phyloP scores from a whole-genome alignment of 495 filamentous ascomycete species.

The Penicillium daleae region DNA sequence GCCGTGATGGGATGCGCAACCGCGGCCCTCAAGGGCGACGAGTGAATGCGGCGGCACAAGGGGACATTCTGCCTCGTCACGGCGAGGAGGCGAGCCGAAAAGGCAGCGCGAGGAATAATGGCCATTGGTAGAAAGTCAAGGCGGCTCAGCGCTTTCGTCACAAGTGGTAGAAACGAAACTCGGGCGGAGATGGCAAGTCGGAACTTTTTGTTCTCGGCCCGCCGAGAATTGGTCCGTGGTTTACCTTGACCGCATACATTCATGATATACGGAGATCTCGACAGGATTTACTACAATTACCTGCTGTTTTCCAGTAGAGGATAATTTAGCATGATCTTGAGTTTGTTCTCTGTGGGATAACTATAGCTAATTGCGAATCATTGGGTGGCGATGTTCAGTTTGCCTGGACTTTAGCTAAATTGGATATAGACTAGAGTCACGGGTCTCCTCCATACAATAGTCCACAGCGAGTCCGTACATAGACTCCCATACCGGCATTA shows the following conservation, averaged over 20 bases:
- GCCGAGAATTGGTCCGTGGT: slow-evolving; percentile 8
- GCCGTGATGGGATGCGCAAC: slow-evolving; percentile 71
- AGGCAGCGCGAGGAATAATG: slow-evolving; percentile 30
- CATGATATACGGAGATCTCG: not conserved
- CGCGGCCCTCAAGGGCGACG: slow-evolving; percentile 52
- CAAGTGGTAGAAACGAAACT: not conserved
- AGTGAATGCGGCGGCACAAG: slow-evolving; percentile 53
- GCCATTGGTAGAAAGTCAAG: slow-evolving; percentile 17
- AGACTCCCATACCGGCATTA: not conserved
- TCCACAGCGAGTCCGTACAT: not conserved
- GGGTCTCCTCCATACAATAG: not conserved
- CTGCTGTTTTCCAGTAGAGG: not conserved
- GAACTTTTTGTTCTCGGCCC: slow-evolving; percentile 27
- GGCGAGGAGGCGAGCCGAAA: slow-evolving; percentile 27
- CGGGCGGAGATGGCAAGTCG: slow-evolving; percentile 2
- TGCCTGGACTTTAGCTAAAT: not conserved
- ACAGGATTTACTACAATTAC: not conserved
- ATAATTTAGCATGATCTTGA: not conserved
- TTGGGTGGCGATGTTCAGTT: not conserved
- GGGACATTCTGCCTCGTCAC: slow-evolving; percentile 22
- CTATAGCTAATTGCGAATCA: not conserved
- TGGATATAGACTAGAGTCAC: not conserved
- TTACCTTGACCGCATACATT: not conserved
- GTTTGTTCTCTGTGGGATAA: not conserved
- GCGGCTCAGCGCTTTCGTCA: not conserved